Base-by-base conservation (phyloP, 805 yeast genomes). In the Starmerella khaoyaiensis region DNA sequence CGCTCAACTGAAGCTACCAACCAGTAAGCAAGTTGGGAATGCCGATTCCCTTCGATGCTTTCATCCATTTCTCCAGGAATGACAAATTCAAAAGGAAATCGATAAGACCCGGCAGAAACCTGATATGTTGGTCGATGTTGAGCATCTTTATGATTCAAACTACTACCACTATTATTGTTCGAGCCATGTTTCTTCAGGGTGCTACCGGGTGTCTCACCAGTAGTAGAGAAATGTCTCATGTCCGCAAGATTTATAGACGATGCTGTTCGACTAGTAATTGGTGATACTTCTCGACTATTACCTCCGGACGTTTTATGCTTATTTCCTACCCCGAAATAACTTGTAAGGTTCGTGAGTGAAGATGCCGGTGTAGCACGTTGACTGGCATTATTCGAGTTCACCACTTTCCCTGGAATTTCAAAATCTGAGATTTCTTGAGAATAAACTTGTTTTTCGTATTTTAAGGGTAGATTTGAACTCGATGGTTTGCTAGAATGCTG, bases 51-150 rank as follows among this genome's bases (percentile, higher is more conserved):
- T 54, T 86, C 94, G 6, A 90, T 76, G 20, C 93, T 76, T 57
- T 90, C 98, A 1, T 83, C 75, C 31, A 79, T 67, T 26, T 74
- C 66, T 1, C 97, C 97, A 0, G 94, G 94, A 17, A 87, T 54
- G 18, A 84, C 67, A 0, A 87, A 70, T 44, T 77, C 77, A 55
- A 90, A 90, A 0, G 97, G 96, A 50, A 90, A 72, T 52, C 80
- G 93, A 54, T 87, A 84, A 56, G 80, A 80, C 0, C 97, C 97
- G 42, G 69, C 32, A 10, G 44, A 35, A 2, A 46, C 36, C 26
- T 37, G 41, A 35, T 43, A 39, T 26, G 18, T 17, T 27, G 7
- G 7, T 10, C 30, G 17, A n/a, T 14, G 18, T 14, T 8, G 16
- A 9, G 9, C 12, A 30, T 5, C n/a, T 30, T 25, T 25, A 23